A percentile compares a stretch with the other conserved stretches of the same genome.
Conservation (phyloP, 352 stramenopile genomes). For the Phytopythium sindhum region DNA sequence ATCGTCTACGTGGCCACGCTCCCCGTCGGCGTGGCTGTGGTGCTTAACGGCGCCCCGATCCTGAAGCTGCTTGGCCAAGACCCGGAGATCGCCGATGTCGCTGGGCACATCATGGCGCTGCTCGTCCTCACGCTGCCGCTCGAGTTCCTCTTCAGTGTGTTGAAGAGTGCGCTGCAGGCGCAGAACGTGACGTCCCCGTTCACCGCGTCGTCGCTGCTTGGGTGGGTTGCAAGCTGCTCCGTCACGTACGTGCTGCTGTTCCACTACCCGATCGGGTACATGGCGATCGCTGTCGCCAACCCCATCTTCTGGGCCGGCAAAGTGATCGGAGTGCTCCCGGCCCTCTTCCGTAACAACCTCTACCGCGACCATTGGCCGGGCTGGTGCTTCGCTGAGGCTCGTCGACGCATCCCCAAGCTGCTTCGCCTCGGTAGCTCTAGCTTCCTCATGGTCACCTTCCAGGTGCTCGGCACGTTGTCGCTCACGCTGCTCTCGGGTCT, state of each 20-base stretch:
- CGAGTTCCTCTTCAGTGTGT: constrained; percentile 15
- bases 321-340: constrained; percentile 14
- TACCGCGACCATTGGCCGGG: constrained; percentile 19
- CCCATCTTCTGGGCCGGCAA: constrained; percentile 24
- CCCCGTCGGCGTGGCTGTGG: constrained; percentile 8
- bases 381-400: constrained; percentile 10
- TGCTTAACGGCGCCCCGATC: constrained; percentile 22
- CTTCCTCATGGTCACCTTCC: constrained; percentile 13
- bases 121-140: constrained; percentile 21
- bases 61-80: constrained; percentile 34
- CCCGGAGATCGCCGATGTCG: constrained; percentile 16
- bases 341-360: constrained; percentile 16
- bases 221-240: constrained; percentile 13
- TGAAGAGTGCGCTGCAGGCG: constrained; percentile 30
- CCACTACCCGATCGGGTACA: constrained; percentile 27
- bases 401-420: constrained; percentile 13
- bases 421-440: constrained; percentile 11
- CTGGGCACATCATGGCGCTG: constrained; percentile 19
- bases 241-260: constrained; percentile 37
- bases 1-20: constrained; percentile 16
- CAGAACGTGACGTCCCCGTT: constrained; percentile 40
- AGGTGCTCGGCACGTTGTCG: constrained; percentile 12
- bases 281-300: constrained; percentile 26
- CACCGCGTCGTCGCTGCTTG: constrained; percentile 18
- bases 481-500: constrained; percentile 21